Percentiles rank a stretch among this genome's conserved stretches.
phyloP scores from a whole-genome alignment of 2,329 filamentous ascomycete species.

The Talaromyces sp. region DNA sequence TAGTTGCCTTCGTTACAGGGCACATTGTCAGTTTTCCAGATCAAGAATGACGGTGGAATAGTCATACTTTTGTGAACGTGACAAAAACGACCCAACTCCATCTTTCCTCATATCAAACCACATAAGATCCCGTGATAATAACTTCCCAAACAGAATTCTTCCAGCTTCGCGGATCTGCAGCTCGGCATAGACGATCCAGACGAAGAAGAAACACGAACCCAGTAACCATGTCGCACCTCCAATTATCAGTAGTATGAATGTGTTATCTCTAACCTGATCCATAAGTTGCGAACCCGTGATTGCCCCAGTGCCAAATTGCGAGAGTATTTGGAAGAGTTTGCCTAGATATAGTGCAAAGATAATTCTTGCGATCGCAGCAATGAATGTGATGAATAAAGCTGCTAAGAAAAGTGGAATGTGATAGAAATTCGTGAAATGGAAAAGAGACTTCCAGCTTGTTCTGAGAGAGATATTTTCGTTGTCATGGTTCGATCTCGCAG shows the following conservation, averaged over 20 bases:
- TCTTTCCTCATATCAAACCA: constrained; percentile 77
- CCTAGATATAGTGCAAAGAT: constrained; percentile 68
- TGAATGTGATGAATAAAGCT: constrained; percentile 55
- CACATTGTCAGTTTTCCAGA: constrained; percentile 2
- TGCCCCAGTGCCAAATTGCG: constrained; percentile 58
- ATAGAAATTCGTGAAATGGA: constrained; percentile 64
- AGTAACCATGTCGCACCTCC: constrained; percentile 64
- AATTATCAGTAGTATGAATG: constrained; percentile 59
- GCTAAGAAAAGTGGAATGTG: constrained; percentile 55
- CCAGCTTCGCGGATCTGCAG: constrained; percentile 67
- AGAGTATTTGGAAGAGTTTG: constrained; percentile 67
- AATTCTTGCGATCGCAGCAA: constrained; percentile 62
- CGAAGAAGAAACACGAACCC: constrained; percentile 62
- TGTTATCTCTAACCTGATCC: constrained; percentile 55
- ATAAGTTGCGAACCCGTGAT: constrained; percentile 53
- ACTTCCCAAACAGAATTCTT: constrained; percentile 59
- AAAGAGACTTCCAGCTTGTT: constrained; percentile 56
- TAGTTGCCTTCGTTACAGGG: constrained; percentile 59
- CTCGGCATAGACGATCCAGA: constrained; percentile 78
- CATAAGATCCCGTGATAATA: constrained; percentile 69
- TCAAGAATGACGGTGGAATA: constrained; percentile 25
- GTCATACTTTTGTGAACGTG: constrained; percentile 68
- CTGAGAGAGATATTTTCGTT: constrained; percentile 4
- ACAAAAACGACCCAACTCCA: constrained; percentile 68
- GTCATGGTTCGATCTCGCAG: not conserved